Base-by-base conservation (phyloP, 1,284 basidiomycete species). In the Moniliella sp. region DNA sequence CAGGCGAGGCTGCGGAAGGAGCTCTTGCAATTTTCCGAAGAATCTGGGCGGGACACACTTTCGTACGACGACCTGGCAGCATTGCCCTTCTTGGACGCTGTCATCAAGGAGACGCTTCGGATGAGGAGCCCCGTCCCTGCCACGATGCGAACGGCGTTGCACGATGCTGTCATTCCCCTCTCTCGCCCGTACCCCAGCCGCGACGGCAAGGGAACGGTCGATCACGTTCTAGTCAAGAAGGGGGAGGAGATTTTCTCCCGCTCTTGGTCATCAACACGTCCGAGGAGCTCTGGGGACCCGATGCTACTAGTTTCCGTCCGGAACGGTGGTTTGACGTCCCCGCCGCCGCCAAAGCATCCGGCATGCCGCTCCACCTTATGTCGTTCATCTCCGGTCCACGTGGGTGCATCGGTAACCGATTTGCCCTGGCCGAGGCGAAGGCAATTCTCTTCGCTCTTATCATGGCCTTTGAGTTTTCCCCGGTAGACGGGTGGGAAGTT, bases 1-100 rank as follows among this genome's bases (percentile, higher is more conserved):
- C 80, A 83, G 59, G 29, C 30, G 9, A 46, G 40, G 23, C 39
- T 54, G 2, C 45, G 48, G 12, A 15, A 31, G 11, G 33, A 33
- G 11, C 32, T 36, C 25, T 23, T 14, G 5, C 42, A 45, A 11
- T 19, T 9, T n/a, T 15, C 15, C 14, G 29, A 7, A 13, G 10
- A 8, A n/a, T 23, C 16, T 41, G 44, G 34, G 34, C 29, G 42
- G 15, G 32, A 26, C 3, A 30, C 15, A n/a, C 30, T 32, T 10
- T 39, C 42, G 14, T 30, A 41, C 14, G 31, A 37, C 14, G 38
- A 46, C 19, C 16, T 46, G 12, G 34, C 42, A 28, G 31, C 40
- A 13, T 13, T 57, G 8, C 32, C 42, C 13, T 48, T 46, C 29
- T 42, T 57, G 18, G 48, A 51, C 18, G 36, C 37, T 4, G 41